Base-by-base conservation (phyloP, 805 yeast species). In the Schizosaccharomyces octosporus region DNA sequence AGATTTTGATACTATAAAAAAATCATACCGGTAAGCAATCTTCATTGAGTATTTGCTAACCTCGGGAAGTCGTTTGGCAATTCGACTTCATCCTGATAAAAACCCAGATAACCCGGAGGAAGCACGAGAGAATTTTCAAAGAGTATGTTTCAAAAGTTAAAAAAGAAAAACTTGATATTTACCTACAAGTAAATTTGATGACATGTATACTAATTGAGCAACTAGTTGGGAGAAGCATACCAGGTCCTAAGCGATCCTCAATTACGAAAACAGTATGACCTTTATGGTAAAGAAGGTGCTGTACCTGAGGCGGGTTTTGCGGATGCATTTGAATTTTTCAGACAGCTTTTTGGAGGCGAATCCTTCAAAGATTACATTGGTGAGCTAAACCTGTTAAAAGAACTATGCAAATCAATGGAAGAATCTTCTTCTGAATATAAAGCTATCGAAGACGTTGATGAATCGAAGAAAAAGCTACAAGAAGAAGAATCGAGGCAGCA, bases 71-170 rank as follows among this genome's bases (percentile, higher is more conserved):
- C 31, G 36, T 17, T 17, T 57, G 71, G 97, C 97, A 6, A 84
- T 90, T 72, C 77, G 75, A 63, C 84, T 86, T 60, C 98, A 90
- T 71, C 98, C 98, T 0, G 98, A 93, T 71, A 93, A 93, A 74
- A 87, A 90, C 69, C 95, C 94, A 17, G 82, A 85, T 67, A 95
- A 93, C 70, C 94, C 60, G 7, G 48, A 93, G 51, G 79, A 80
- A 15, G 98, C 98, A 17, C 87, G 90, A 17, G 80, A 79, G 60
- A 82, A 84, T 67, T 93, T 93, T 72, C 96, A 93, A 72, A 85
- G 79, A 62, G 75, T 78, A 29, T 77, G 80, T 62, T 27, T 11
- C 15, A 17, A 29, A 51, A 24, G 2, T 9, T 51, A 21, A 17
- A 19, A 9, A 24, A 19, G 51, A 1, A 45, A 27, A 11, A 17